Conservation (phyloP, 768 basidiomycete species). For the Boletus coccyginus region DNA sequence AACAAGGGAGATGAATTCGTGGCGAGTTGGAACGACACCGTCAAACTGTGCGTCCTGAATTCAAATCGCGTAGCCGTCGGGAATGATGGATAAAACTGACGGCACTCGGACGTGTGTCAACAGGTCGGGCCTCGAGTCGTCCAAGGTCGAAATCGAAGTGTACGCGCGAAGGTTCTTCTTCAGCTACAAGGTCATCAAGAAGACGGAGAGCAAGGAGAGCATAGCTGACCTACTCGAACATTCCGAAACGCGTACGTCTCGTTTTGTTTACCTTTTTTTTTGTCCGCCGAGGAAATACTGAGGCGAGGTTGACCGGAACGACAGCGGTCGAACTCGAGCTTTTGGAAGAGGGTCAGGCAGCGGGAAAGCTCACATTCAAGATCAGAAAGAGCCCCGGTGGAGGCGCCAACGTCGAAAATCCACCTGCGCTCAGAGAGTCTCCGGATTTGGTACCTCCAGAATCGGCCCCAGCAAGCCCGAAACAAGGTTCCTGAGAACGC, state of each 20-base stretch:
- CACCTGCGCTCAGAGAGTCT: neutral
- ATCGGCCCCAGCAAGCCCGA: slow-evolving; percentile 5
- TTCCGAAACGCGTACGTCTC: slow-evolving; percentile 25
- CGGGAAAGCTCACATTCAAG: slow-evolving; percentile 28
- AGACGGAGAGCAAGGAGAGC: slow-evolving; percentile 33
- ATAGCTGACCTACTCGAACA: slow-evolving; percentile 33
- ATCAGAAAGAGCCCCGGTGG: slow-evolving; percentile 19
- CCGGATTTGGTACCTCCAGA: neutral
- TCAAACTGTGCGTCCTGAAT: slow-evolving; percentile 22
- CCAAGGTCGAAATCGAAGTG: slow-evolving; percentile 33
- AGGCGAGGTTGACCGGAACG: neutral
- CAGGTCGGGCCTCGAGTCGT: slow-evolving; percentile 31
- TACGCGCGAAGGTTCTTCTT: slow-evolving; percentile 33
- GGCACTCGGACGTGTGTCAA: too few relatives aligned
- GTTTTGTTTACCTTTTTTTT: neutral
- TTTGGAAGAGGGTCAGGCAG: slow-evolving; percentile 30
- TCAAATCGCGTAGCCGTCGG: neutral
- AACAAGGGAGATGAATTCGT: slow-evolving; percentile 27
- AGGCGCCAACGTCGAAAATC: neutral
- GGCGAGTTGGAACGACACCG: slow-evolving; percentile 26
- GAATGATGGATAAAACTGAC: too few relatives aligned
- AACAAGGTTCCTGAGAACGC: neutral
- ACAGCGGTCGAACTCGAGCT: slow-evolving; percentile 31
- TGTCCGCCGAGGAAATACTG: neutral
- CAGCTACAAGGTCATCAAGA: slow-evolving; percentile 33